Evolutionary conservation across 2,329 filamentous ascomycete genomes (phyloP), one percentile per base, ranked within the genome.

Genomic region (Fusarium sp.): DNA sequence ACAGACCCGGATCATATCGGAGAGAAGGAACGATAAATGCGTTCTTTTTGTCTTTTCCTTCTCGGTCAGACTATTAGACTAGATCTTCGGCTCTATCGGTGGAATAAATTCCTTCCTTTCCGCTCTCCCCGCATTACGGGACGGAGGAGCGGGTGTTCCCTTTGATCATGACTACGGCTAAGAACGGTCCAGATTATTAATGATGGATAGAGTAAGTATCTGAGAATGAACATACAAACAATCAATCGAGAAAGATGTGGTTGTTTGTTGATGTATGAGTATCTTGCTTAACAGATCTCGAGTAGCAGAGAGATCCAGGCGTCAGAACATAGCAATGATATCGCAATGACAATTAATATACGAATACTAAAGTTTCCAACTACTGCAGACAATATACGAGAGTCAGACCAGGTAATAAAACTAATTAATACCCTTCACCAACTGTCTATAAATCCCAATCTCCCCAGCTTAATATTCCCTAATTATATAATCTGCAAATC

Each of bases 141-240:
- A 63, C 58, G 63, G 68, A 68, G 60, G 46, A 56, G 51, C 63
- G 67, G 67, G 67, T 59, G 67, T 25, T 68, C 59, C 59, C 64
- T 58, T 63, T 25, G 24, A 49, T 54, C 30, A 50, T 59, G 30
- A 47, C 63, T 68, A 43, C 45, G 54, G 59, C 18, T 69, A 59
- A 54, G 46, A 50, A 44, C 49, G 52, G 64, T 59, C 32, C 44
- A 29, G 51, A 53, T 51, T 44, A 29, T 27, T 8, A 34, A 34
- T 12, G 46, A 42, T 46, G 22, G 38, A 38, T 18, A 27, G 29
- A 34, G 16, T 38, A 6, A 30, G 32, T 30, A 22, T 42, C 11
- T 29, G 8, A 50, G 44, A 34, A 46, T 6, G 6, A 25, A 30
- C 12, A 27, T 12, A 14, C 24, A 22, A 20, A n/a, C 9, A 43